These are phyloP conservation scores for Ascochyta pisi DNA, from an alignment of 2,329 filamentous ascomycete species.

Conservation along the genomic window DNA sequence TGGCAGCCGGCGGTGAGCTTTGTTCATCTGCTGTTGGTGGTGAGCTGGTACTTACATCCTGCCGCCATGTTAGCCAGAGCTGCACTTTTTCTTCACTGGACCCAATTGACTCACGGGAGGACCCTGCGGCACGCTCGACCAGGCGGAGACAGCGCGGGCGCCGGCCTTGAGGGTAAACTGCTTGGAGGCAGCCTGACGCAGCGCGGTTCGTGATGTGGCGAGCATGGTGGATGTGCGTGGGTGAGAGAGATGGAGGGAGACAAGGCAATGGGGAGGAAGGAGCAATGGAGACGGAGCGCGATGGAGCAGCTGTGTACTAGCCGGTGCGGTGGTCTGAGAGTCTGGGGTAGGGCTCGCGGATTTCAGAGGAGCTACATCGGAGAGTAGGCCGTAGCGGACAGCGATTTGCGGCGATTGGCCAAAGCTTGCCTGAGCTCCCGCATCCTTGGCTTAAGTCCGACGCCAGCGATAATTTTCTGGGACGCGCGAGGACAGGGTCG, in stretches of 20 bases:
- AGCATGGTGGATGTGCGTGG: conserved; percentile 39
- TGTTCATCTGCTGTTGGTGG: conserved; percentile 1
- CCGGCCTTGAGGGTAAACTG: conserved; percentile 47
- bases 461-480: conserved; percentile 31
- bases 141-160: conserved; percentile 75
- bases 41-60: conserved; percentile 45
- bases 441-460: conserved; percentile 21
- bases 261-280: conserved; percentile 18
- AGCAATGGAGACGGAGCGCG: conserved; percentile 15
- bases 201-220: conserved; percentile 46
- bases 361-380: conserved; percentile 22
- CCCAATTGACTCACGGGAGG: conserved; percentile 75
- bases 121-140: conserved; percentile 90
- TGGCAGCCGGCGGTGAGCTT: conserved; percentile 48
- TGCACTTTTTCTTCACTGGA: conserved; percentile 16
- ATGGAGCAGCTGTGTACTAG: conserved; percentile 12
- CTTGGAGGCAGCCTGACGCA: conserved; percentile 48
- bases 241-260: conserved; percentile 7
- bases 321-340: conserved; percentile 30
- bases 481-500: conserved; percentile 13
- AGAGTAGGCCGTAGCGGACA: conserved; percentile 17
- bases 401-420: conserved; percentile 26
- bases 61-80: conserved; percentile 27
- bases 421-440: conserved; percentile 6
- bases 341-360: conserved; percentile 33